Percentiles rank a stretch among this genome's conserved stretches.
Conservation (phyloP, 495 filamentous ascomycete species). For the Penicillium pancosmium region DNA sequence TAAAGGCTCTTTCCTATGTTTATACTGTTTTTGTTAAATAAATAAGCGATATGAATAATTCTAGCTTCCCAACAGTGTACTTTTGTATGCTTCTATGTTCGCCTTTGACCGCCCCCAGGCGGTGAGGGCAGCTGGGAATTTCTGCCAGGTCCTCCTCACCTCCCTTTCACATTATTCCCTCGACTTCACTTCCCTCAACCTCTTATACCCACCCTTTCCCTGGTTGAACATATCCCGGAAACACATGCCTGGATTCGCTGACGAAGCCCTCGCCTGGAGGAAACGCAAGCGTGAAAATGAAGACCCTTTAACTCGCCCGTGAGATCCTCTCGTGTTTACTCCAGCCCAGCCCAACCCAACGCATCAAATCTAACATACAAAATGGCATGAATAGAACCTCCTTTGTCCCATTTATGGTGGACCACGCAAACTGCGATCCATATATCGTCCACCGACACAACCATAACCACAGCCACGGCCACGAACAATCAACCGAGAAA, state of each 20-base stretch:
- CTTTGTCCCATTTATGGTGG: not conserved
- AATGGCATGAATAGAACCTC: not conserved
- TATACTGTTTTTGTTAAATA: too few relatives aligned
- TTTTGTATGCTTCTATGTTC: too few relatives aligned
- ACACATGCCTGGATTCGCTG: constrained; percentile 28
- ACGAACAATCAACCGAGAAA: constrained; percentile 11
- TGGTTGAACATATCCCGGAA: not conserved
- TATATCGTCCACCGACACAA: not conserved
- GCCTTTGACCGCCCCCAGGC: not conserved
- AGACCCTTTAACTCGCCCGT: constrained; percentile 31
- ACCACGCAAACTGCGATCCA: not conserved
- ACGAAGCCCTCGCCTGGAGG: constrained; percentile 14
- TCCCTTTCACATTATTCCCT: too few relatives aligned
- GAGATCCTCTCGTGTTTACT: constrained; percentile 20
- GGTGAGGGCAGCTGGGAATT: not conserved
- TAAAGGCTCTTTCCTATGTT: too few relatives aligned
- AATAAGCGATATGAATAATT: too few relatives aligned
- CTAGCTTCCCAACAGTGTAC: too few relatives aligned
- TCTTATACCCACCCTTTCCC: not conserved
- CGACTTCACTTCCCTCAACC: not conserved
- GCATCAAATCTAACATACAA: constrained; percentile 7
- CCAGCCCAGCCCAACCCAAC: not conserved
- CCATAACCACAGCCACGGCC: not conserved
- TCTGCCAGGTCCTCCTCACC: not conserved
- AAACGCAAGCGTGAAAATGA: constrained; percentile 44